phyloP scores from a whole-genome alignment of 2,329 filamentous ascomycete species.

The Pseudogymnoascus sp. region DNA sequence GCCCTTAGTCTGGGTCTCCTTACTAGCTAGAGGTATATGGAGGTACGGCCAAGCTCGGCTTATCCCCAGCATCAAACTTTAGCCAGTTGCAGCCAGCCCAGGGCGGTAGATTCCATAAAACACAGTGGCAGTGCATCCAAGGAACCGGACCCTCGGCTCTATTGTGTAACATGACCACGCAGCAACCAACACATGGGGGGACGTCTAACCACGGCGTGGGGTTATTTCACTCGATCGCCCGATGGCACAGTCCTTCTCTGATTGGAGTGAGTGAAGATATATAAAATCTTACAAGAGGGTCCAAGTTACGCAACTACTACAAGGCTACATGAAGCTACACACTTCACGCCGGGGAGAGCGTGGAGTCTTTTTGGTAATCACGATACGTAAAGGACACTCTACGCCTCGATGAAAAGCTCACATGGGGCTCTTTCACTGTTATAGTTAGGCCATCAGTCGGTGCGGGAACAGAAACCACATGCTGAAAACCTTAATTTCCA shows the following conservation, averaged over 20 bases:
- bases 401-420: background rate
- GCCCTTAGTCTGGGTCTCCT: background rate
- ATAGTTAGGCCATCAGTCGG: background rate
- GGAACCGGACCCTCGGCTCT: constrained; percentile 5
- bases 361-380: background rate
- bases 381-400: background rate
- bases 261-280: background rate
- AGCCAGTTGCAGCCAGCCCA: background rate
- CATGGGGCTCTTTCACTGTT: background rate
- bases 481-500: background rate
- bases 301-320: background rate
- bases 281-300: background rate
- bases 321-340: background rate
- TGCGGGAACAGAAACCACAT: background rate
- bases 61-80: background rate
- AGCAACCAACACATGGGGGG: background rate
- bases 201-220: background rate
- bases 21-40: background rate
- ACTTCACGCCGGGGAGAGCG: background rate
- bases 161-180: constrained; percentile 2
- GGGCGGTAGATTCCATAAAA: background rate
- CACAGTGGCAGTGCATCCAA: background rate
- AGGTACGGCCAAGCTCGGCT: constrained; percentile 1
- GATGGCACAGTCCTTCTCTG: background rate
- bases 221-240: background rate